phyloP scores from a whole-genome alignment of 75 land plant species.

The Selaginella moellendorffii region DNA sequence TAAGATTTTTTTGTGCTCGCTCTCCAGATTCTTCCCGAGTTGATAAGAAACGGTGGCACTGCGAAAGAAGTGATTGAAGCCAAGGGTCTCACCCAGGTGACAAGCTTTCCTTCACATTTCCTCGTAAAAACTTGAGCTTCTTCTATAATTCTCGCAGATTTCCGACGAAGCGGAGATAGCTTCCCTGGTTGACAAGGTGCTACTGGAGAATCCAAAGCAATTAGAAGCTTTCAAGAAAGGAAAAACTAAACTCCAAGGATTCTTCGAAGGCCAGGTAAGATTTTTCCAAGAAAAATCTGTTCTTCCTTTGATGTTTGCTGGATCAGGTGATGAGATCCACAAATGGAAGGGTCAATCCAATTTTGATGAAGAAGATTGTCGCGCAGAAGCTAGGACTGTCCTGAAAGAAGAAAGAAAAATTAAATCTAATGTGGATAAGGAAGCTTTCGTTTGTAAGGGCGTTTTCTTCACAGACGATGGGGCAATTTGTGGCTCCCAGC shows the following conservation, averaged over 20 bases:
- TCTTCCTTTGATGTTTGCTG: neutral
- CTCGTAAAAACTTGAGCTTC: neutral
- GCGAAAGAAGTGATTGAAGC: conserved; percentile 67
- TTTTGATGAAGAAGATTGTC: conserved; percentile 68
- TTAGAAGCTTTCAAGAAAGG: conserved; percentile 77
- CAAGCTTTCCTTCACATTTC: no score
- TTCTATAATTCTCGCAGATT: conserved; percentile 35
- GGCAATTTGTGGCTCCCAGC: no score
- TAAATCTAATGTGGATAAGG: no score
- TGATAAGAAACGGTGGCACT: conserved; percentile 78
- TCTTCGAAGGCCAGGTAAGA: conserved; percentile 87
- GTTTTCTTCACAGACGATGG: no score
- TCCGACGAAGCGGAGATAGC: conserved; percentile 54
- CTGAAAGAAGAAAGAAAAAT: no score
- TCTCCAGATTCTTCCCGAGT: conserved; percentile 63
- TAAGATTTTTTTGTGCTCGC: neutral
- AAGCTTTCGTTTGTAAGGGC: no score
- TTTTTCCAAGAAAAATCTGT: neutral
- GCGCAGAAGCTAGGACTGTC: conserved; percentile 72
- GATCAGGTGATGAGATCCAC: conserved; percentile 92
- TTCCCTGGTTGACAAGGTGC: conserved; percentile 60
- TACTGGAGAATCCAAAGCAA: conserved; percentile 73
- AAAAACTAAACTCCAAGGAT: conserved; percentile 83
- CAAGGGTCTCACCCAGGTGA: conserved; percentile 81
- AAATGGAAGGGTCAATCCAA: conserved; percentile 83